Evolutionary conservation across 2,329 filamentous ascomycete species (phyloP).

Genomic region (Achaetomium macrosporum): DNA sequence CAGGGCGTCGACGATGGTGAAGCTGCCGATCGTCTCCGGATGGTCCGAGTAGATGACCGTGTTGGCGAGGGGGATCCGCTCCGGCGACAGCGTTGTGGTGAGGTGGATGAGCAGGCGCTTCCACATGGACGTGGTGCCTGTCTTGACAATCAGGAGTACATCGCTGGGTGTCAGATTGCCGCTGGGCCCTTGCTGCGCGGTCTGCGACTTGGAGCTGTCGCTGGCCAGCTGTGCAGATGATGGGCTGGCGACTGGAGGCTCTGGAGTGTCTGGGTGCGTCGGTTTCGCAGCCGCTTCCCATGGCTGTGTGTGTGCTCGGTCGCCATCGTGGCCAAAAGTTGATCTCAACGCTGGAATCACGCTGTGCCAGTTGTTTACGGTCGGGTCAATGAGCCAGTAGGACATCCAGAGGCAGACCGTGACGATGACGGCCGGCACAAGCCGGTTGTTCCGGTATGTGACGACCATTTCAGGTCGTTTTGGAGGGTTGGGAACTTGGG

Average conservation of each 20-base stretch:
- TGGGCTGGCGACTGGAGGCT: neutral
- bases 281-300: neutral
- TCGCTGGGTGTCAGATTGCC: slow-evolving; percentile 3
- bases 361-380: slow-evolving; percentile 4
- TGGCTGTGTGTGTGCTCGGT: neutral
- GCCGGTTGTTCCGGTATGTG: slow-evolving; percentile 13
- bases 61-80: slow-evolving; percentile 8
- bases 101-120: slow-evolving; percentile 15
- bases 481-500: no score
- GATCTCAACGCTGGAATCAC: neutral
- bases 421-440: slow-evolving; percentile 12
- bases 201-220: neutral
- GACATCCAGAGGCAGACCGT: slow-evolving; percentile 6
- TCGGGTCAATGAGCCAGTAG: slow-evolving; percentile 10
- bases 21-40: slow-evolving; percentile 2
- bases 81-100: slow-evolving; percentile 8
- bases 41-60: slow-evolving; percentile 11
- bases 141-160: slow-evolving; percentile 14
- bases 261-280: neutral
- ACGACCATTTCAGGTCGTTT: slow-evolving; percentile 6
- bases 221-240: neutral
- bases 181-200: no score
- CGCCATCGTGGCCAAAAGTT: neutral
- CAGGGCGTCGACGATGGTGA: slow-evolving; percentile 11
- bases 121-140: slow-evolving; percentile 15